Evolutionary conservation across 1,284 basidiomycete species (phyloP).

Genomic region (Meripilus lineatus): DNA sequence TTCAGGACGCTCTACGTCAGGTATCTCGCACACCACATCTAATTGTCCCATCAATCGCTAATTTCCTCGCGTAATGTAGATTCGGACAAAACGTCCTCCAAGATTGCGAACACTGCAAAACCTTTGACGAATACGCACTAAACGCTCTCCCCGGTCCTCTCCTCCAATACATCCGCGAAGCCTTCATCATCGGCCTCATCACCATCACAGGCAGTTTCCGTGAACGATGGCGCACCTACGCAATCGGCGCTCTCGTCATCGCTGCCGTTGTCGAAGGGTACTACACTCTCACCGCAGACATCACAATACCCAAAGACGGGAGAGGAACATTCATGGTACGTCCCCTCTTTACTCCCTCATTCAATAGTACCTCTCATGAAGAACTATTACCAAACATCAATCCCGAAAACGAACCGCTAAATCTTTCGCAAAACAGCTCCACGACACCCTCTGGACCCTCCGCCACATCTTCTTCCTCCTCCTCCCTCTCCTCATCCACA

Average conservation of each 20-base stretch:
- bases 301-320: conserved; percentile 38
- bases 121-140: conserved; percentile 52
- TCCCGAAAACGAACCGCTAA: too few relatives aligned
- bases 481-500: conserved; percentile 48
- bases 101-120: conserved; percentile 57
- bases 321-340: conserved; percentile 50
- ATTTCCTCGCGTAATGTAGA: conserved; percentile 28
- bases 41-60: background rate
- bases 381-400: too few relatives aligned
- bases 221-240: conserved; percentile 45
- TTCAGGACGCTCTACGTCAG: conserved; percentile 54
- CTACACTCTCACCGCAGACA: conserved; percentile 40
- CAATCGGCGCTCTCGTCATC: conserved; percentile 42
- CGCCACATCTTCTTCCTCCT: conserved; percentile 56
- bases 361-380: background rate
- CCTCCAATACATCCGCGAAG: conserved; percentile 54
- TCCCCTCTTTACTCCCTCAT: conserved; percentile 4
- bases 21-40: conserved; percentile 29
- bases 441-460: conserved; percentile 49
- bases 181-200: conserved; percentile 48
- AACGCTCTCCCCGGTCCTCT: conserved; percentile 50
- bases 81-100: conserved; percentile 62
- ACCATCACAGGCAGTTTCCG: conserved; percentile 34
- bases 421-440: conserved; percentile 50
- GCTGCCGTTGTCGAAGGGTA: conserved; percentile 51